Conservation (phyloP, 352 stramenopile species). For the Phytophthora pisi region DNA sequence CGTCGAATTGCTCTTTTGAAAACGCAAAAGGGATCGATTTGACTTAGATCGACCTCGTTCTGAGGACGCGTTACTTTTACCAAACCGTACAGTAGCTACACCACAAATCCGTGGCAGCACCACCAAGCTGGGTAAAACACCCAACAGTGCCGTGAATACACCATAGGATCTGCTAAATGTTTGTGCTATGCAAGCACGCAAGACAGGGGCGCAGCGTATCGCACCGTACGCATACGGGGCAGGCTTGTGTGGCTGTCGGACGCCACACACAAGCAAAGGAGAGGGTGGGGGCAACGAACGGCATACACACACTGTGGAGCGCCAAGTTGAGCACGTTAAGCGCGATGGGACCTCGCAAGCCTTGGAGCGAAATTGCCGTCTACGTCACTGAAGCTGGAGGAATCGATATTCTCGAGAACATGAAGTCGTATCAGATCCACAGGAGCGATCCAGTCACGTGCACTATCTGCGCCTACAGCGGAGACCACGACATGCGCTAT, state of each 20-base stretch:
- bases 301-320: not conserved
- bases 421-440: not conserved
- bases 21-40: too few species aligned
- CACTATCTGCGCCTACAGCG: not conserved
- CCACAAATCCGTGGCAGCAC: not conserved
- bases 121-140: not conserved
- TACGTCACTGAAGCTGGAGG: not conserved
- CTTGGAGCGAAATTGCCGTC: not conserved
- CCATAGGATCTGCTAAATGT: not conserved
- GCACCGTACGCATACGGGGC: too few species aligned
- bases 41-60: too few species aligned
- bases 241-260: too few species aligned
- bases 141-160: not conserved
- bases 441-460: not conserved
- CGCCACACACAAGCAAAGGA: too few species aligned
- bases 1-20: too few species aligned
- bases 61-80: not conserved
- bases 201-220: not conserved
- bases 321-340: not conserved
- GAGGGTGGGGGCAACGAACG: too few species aligned
- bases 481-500: not conserved
- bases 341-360: not conserved
- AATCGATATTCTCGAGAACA: not conserved
- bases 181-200: not conserved
- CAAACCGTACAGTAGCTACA: not conserved